Base-by-base conservation (phyloP, 2,329 filamentous ascomycete species). In the Boeremia exigua region DNA sequence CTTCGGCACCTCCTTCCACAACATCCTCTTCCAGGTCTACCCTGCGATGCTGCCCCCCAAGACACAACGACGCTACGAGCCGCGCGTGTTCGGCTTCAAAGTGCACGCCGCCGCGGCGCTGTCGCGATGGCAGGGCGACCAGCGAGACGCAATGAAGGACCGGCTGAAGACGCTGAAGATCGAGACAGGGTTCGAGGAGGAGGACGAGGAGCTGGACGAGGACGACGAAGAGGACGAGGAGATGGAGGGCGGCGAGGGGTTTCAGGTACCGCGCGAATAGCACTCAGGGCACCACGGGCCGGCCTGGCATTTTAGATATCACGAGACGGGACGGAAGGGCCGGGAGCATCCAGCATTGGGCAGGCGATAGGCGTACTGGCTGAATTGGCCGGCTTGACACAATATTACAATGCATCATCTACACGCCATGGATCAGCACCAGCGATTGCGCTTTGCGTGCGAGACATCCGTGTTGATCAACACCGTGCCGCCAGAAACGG, bases 1-100 rank as follows among this genome's bases (percentile, higher is more conserved):
- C 83, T 99, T 99, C 67, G 95, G 95, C 66, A 93, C 94, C 43
- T 96, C 91, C 2, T 99, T 99, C 82, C 94, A 97, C 83, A 97
- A 97, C 79, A 97, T 99, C 78, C 87, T 99, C 60, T 98, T 99
- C 82, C 95, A 99, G 77, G 95, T 99, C 51, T 98, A 98, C 75
- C 94, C 95, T 6, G 87, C 90, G 23, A 84, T 99, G 66, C 87
- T 96, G 47, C 95, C 95, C 3, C 82, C 87, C 64, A 99, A 98
- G 83, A 92, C 87, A 66, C 82, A 88, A 60, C 88, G 92, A 62
- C 86, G 95, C 64, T 97, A 98, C 78, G 86, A 94, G 53, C 95
- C 95, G 23, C 87, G 90, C 55, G 89, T 96, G 58, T 99, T 95
- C 75, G 95, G 95, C 30, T 99, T 99, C 83, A 92, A 91, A 71